A percentile compares a stretch with the other conserved stretches of the same genome.
phyloP scores from a whole-genome alignment of 2,329 filamentous ascomycete genomes.

The Colletotrichum shisoi region DNA sequence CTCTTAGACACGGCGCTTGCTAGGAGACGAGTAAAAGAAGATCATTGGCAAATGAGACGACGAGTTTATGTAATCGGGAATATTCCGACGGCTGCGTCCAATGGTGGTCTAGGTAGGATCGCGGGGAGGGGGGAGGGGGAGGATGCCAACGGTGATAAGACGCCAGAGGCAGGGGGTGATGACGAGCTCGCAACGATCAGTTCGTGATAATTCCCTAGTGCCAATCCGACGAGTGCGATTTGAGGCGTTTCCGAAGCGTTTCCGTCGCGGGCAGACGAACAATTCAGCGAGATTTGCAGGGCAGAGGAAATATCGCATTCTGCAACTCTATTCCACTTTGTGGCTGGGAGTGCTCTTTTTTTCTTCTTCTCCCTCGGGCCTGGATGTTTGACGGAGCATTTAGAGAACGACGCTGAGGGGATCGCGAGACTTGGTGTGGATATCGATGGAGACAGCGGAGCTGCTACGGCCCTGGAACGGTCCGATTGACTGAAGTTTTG shows the following conservation, averaged over 20 bases:
- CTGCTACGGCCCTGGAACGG: background rate
- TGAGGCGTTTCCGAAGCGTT: background rate
- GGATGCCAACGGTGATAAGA: conserved; percentile 19
- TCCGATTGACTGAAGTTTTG: background rate
- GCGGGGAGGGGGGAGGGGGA: background rate
- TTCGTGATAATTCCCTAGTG: background rate
- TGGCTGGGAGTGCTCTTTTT: background rate
- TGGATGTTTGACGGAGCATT: too few relatives aligned
- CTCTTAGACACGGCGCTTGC: too few relatives aligned
- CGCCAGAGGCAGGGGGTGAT: conserved; percentile 32
- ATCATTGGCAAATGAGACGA: too few relatives aligned
- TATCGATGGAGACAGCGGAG: background rate
- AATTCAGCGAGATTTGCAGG: too few relatives aligned
- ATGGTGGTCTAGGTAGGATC: conserved; percentile 11
- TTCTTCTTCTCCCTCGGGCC: too few relatives aligned
- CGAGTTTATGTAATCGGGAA: too few relatives aligned
- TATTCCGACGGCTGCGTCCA: conserved; percentile 7
- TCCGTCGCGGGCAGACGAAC: background rate
- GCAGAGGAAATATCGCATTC: background rate
- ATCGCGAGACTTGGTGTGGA: background rate
- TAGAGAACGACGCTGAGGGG: too few relatives aligned
- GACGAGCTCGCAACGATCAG: conserved; percentile 19
- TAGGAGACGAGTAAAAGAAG: too few relatives aligned
- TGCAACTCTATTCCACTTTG: background rate
- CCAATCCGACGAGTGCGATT: background rate